Evolutionary conservation across 495 filamentous ascomycete species (phyloP).

Genomic region (Hyaloscypha bicolor): DNA sequence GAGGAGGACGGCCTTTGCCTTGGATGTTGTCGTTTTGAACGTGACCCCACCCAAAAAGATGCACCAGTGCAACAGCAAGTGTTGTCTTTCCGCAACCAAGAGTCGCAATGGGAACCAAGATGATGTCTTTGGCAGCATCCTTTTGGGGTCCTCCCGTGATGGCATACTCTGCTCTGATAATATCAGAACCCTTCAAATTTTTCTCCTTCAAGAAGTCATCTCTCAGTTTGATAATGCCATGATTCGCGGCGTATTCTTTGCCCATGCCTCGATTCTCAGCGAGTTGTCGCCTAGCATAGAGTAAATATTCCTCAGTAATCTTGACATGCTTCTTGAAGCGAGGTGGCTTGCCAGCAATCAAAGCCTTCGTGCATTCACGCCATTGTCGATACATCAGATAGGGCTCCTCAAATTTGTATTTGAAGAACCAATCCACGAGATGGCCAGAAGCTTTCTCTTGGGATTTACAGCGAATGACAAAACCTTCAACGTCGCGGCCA

Average conservation of each 20-base stretch:
- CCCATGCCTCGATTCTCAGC: slow-evolving; percentile 61
- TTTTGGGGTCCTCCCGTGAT: slow-evolving; percentile 39
- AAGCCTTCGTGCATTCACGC: slow-evolving; percentile 92
- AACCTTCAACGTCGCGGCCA: slow-evolving; percentile 92
- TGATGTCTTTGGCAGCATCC: slow-evolving; percentile 61
- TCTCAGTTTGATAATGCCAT: slow-evolving; percentile 92
- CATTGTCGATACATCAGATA: slow-evolving; percentile 98
- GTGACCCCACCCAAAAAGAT: slow-evolving; percentile 91
- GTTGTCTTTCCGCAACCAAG: slow-evolving; percentile 98
- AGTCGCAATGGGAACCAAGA: slow-evolving; percentile 86
- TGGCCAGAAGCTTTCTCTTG: slow-evolving; percentile 41
- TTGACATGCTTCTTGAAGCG: slow-evolving; percentile 82
- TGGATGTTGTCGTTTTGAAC: slow-evolving; percentile 96
- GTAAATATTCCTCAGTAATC: slow-evolving; percentile 89
- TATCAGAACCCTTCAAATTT: slow-evolving; percentile 83
- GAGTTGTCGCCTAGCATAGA: slow-evolving; percentile 75
- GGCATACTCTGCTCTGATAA: slow-evolving; percentile 65
- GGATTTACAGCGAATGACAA: slow-evolving; percentile 89
- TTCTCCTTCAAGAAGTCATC: slow-evolving; percentile 81
- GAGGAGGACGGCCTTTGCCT: slow-evolving; percentile 70
- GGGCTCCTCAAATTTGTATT: slow-evolving; percentile 99
- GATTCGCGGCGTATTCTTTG: slow-evolving; percentile 76
- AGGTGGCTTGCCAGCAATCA: slow-evolving; percentile 75
- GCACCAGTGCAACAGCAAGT: slow-evolving; percentile 75
- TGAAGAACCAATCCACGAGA: slow-evolving; percentile 91